Evolutionary conservation across 1,284 basidiomycete genomes (phyloP), one percentile per base, ranked within the genome.

Genomic region (Exobasidium cylindrosporum): DNA sequence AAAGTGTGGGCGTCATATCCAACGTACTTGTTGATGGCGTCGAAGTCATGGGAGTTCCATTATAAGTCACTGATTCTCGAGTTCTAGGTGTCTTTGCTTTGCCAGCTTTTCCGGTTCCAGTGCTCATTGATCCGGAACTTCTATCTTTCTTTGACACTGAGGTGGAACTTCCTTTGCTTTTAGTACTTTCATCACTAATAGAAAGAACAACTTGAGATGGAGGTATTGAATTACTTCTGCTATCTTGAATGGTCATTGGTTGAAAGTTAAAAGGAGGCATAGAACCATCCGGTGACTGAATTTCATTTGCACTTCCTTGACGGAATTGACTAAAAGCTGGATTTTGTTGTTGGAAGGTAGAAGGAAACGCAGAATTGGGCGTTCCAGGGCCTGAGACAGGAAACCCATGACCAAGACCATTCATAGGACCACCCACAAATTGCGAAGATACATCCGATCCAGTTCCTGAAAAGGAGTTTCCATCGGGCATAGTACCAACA

Each of bases 361-460:
- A 50, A 7, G 47, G 23, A 14, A 50, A 50, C 10, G 23, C 5
- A 21, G 28, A 32, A 30, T 30, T 29, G n/a, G 28, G 6, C 50
- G 50, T 5, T 17, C 17, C 7, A 7, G 23, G 47, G 10, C 47
- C 47, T 21, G 47, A 50, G 28, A 30, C n/a, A n/a, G 47, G 47
- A 14, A 43, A 28, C 64, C 62, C 50, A 60, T 67, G 46, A 62
- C 68, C 35, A 7, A 40, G 7, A 40, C 35, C 35, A 40, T 17
- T 40, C 10, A 40, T 40, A 40, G 35, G 35, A 17, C 10, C 35
- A 10, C 35, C 35, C 7, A 7, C 35, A 40, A 40, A 40, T 7
- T 40, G 17, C 10, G 35, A 40, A 17, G 35, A 40, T 40, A 7
- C 35, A 17, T 17, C 35, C 17, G 17, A 10, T 17, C 35, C 35